Conservation (phyloP, 106 monocot genomes). For the Ottelia alismoides region DNA sequence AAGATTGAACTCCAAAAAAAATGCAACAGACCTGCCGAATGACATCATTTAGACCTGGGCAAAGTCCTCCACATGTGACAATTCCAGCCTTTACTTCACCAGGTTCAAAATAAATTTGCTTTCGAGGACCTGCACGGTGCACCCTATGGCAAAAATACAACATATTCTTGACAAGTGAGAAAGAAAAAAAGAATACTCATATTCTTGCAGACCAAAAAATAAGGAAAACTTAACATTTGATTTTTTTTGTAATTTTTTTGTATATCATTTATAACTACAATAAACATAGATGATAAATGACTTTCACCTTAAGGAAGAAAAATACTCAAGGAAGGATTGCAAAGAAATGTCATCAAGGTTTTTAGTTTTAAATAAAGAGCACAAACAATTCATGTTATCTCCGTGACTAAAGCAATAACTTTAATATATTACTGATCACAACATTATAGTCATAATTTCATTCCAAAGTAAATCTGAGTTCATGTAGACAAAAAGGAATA, state of each 20-base stretch:
- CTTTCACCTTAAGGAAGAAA: background rate
- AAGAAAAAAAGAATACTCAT: background rate
- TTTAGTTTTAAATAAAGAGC: too few relatives aligned
- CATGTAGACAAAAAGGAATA: background rate
- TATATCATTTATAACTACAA: too few relatives aligned
- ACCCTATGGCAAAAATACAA: conserved; percentile 1
- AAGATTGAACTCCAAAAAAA: background rate
- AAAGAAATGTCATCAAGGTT: background rate
- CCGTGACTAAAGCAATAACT: too few relatives aligned
- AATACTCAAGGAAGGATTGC: background rate
- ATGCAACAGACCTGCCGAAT: conserved; percentile 7
- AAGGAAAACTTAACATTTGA: background rate
- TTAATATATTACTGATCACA: too few relatives aligned
- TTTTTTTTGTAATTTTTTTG: background rate
- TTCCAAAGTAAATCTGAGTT: background rate
- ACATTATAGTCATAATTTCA: background rate
- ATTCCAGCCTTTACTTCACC: conserved; percentile 6
- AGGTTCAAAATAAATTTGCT: conserved; percentile 10
- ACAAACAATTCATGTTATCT: too few relatives aligned
- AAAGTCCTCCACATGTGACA: conserved; percentile 14
- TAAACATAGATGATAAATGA: too few relatives aligned
- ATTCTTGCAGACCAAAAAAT: too few relatives aligned
- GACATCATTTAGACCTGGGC: conserved; percentile 17
- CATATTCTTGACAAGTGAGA: background rate
- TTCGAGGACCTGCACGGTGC: conserved; percentile 9